A percentile compares a stretch with the other conserved stretches of the same genome.
Conservation (phyloP, 441 rosid genomes). For the Breynia disticha region DNA sequence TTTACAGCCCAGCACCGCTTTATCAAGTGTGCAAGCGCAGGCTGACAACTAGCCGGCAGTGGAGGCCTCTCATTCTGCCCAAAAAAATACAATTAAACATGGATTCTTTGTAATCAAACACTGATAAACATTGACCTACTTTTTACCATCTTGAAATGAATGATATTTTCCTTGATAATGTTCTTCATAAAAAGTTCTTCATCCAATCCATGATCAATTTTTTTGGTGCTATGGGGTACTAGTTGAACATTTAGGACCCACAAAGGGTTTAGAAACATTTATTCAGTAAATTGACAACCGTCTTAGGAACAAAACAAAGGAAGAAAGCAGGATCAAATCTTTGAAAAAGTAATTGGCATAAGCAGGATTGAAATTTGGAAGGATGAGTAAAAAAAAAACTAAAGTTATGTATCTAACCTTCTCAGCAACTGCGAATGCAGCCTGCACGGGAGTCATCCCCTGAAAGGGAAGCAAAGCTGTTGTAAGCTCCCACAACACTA, state of each 20-base stretch:
- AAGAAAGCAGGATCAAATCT: background rate
- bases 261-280: no score
- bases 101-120: no score
- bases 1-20: slow-evolving; percentile 86
- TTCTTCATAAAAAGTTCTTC: no score
- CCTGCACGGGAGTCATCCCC: slow-evolving; percentile 98
- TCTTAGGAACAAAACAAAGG: background rate
- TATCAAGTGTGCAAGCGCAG: slow-evolving; percentile 76
- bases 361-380: background rate
- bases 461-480: slow-evolving; percentile 95
- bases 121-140: no score
- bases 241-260: no score
- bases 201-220: no score
- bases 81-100: slow-evolving; percentile 1
- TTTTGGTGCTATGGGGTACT: no score
- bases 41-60: slow-evolving; percentile 83
- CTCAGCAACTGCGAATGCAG: slow-evolving; percentile 95
- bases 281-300: no score
- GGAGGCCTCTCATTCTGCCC: slow-evolving; percentile 87
- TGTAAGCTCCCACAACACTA: slow-evolving; percentile 94
- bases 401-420: slow-evolving; percentile 40
- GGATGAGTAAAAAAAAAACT: background rate
- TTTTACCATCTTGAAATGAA: no score
- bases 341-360: background rate
- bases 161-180: no score